Evolutionary conservation across 2,329 filamentous ascomycete genomes (phyloP).

Genomic region (Atkinsonella texensis): DNA sequence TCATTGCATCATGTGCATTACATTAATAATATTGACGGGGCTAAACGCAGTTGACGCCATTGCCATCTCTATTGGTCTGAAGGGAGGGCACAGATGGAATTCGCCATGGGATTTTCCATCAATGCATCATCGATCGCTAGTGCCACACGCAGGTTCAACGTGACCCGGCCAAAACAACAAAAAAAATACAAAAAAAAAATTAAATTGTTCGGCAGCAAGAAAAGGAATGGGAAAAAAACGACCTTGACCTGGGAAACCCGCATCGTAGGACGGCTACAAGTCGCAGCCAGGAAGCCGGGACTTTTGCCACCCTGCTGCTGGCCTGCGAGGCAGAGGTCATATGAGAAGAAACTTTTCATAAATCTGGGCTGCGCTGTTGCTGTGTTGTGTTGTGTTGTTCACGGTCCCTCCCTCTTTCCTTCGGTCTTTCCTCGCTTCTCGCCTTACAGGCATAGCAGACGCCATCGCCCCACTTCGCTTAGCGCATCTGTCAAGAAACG

Average conservation of each 20-base stretch:
- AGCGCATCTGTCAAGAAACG: background rate
- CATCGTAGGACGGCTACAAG: background rate
- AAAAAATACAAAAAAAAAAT: no score
- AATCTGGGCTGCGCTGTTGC: background rate
- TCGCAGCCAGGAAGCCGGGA: no score
- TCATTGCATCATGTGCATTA: no score
- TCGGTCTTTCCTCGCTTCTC: background rate
- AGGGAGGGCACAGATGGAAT: background rate
- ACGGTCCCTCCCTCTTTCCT: background rate
- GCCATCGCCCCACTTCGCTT: background rate
- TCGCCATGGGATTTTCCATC: background rate
- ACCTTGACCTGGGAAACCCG: no score
- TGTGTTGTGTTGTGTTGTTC: no score
- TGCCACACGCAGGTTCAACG: background rate
- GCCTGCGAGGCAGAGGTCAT: background rate
- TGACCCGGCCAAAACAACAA: no score
- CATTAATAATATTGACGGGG: no score
- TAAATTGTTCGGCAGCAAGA: no score
- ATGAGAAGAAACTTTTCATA: slow-evolving; percentile 3
- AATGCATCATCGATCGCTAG: background rate
- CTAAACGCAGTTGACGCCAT: background rate
- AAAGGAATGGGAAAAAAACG: no score
- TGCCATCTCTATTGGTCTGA: background rate
- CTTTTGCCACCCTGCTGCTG: background rate
- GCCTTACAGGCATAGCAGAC: background rate